Conservation (phyloP, 805 yeast species). For the Ogataea ganodermae region DNA sequence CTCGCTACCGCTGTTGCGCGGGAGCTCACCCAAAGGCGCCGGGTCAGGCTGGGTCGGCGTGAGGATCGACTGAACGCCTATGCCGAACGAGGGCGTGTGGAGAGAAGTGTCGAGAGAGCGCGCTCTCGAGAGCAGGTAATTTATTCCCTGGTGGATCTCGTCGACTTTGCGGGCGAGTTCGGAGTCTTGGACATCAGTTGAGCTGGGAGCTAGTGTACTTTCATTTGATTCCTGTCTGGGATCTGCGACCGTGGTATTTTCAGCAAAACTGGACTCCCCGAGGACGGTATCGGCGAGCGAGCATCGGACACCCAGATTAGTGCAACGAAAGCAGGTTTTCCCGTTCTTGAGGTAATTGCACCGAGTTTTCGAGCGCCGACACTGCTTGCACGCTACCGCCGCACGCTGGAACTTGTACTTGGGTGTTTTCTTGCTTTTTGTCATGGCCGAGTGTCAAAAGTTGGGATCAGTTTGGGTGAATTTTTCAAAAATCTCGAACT, state of each 20-base stretch:
- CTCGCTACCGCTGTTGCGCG: neutral
- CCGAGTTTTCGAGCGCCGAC: slow-evolving; percentile 31
- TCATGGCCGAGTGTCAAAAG: neutral
- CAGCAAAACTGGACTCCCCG: slow-evolving; percentile 10
- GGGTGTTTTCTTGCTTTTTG: neutral
- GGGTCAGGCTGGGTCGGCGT: too few relatives aligned
- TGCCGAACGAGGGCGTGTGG: neutral
- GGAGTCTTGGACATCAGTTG: neutral
- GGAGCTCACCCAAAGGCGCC: neutral
- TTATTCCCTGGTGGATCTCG: slow-evolving; percentile 1
- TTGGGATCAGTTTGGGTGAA: too few relatives aligned
- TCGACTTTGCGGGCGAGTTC: slow-evolving; percentile 1
- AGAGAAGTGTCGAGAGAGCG: neutral
- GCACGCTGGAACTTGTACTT: slow-evolving; percentile 14
- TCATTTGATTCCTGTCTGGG: neutral
- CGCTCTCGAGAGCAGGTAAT: slow-evolving; percentile 1
- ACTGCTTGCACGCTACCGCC: slow-evolving; percentile 25
- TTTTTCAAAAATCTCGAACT: neutral
- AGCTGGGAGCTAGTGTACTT: neutral
- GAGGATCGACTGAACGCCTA: neutral
- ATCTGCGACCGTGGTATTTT: neutral
- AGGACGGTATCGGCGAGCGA: slow-evolving; percentile 18
- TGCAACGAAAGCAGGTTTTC: slow-evolving; percentile 31
- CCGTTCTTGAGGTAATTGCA: slow-evolving; percentile 28
- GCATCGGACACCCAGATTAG: slow-evolving; percentile 25